phyloP scores from a whole-genome alignment of 75 land plant genomes.

The Pinus albicaulis region DNA sequence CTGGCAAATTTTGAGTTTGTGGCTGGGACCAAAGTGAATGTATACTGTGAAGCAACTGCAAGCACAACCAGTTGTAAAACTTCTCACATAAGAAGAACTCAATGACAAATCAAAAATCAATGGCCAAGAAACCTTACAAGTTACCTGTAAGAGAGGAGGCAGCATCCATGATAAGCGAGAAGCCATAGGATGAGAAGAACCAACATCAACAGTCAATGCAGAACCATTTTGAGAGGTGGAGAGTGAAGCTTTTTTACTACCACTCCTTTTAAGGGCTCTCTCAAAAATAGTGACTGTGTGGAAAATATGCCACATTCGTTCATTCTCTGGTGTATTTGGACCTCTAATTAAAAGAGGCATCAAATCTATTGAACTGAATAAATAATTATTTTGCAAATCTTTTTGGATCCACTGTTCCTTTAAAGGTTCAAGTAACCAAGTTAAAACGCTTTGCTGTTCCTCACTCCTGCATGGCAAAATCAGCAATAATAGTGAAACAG shows the following conservation, averaged over 20 bases:
- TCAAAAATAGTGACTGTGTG: constrained; percentile 95
- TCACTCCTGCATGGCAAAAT: constrained; percentile 39
- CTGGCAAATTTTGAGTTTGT: constrained; percentile 48
- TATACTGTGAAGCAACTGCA: constrained; percentile 85
- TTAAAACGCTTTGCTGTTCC: constrained; percentile 82
- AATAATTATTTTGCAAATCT: constrained; percentile 78
- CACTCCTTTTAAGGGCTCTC: constrained; percentile 88
- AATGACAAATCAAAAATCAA: constrained; percentile 3
- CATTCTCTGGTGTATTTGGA: constrained; percentile 26
- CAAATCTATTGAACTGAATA: constrained; percentile 65
- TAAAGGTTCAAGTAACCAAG: constrained; percentile 91
- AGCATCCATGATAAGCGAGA: constrained; percentile 87
- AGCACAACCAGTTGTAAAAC: constrained; percentile 5
- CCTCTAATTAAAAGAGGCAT: constrained; percentile 40
- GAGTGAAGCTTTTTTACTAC: constrained; percentile 32
- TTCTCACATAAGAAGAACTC: neutral
- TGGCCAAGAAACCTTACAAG: constrained; percentile 14
- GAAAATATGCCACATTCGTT: constrained; percentile 88
- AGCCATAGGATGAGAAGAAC: constrained; percentile 66
- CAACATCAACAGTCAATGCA: constrained; percentile 15
- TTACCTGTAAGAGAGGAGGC: constrained; percentile 89
- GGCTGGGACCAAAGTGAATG: constrained; percentile 87
- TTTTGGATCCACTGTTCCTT: constrained; percentile 68
- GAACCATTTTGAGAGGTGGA: constrained; percentile 22
- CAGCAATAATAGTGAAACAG: neutral